These are phyloP conservation scores for Penicillium tannophilum DNA, from an alignment of 495 filamentous ascomycete species.

Conservation along the genomic window DNA sequence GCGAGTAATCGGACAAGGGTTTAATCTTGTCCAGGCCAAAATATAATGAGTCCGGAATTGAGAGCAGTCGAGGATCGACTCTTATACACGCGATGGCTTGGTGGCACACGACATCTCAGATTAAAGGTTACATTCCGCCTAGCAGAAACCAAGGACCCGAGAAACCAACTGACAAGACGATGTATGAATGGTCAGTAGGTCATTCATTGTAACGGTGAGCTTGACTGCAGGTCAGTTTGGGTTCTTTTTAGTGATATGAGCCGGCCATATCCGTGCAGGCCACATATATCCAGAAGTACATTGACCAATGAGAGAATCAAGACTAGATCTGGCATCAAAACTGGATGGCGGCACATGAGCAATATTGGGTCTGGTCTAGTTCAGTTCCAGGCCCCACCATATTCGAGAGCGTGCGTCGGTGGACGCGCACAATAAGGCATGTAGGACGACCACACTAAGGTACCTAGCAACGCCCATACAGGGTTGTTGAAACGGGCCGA, in stretches of 20 bases:
- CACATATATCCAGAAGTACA: constrained; percentile 18
- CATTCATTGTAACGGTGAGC: constrained; percentile 11
- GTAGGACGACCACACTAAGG: constrained; percentile 9
- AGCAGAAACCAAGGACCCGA: neutral
- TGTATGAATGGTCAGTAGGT: constrained; percentile 17
- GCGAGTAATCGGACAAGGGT: constrained; percentile 19
- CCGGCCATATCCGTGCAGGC: constrained; percentile 22
- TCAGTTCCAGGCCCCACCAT: constrained; percentile 3
- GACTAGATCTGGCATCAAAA: constrained; percentile 21
- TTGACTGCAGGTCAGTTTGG: constrained; percentile 14
- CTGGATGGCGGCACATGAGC: constrained; percentile 18
- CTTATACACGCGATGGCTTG: constrained; percentile 22
- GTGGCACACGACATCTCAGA: constrained; percentile 23
- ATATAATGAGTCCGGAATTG: constrained; percentile 22
- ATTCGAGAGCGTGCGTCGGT: constrained; percentile 9
- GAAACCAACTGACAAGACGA: neutral
- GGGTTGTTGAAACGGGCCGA: constrained; percentile 26
- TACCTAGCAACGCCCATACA: constrained; percentile 13
- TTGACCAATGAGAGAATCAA: constrained; percentile 16
- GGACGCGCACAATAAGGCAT: constrained; percentile 2
- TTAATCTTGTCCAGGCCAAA: constrained; percentile 25
- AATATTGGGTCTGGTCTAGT: constrained; percentile 10
- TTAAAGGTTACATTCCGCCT: constrained; percentile 21
- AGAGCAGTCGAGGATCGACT: constrained; percentile 11
- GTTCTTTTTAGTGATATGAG: constrained; percentile 11